Conservation (phyloP, 2,329 filamentous ascomycete genomes). For the Fusarium chlamydosporum region DNA sequence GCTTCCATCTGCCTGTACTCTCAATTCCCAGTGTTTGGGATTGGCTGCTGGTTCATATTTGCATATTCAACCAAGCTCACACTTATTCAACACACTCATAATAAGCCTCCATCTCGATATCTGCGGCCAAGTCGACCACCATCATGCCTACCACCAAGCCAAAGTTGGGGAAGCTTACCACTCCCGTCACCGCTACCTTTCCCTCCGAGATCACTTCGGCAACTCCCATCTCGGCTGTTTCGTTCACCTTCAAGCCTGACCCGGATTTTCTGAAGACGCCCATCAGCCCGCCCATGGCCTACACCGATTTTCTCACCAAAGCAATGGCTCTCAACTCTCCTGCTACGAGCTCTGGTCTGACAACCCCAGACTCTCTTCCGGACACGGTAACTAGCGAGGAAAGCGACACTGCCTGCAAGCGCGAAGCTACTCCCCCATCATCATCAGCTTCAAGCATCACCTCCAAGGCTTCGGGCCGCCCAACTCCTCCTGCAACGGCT, state of each 20-base stretch:
- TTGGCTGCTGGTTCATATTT: constrained; percentile 46
- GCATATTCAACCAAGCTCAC: constrained; percentile 33
- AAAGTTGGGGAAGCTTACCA: constrained; percentile 73
- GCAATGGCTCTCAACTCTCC: constrained; percentile 82
- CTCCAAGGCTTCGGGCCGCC: constrained; percentile 49
- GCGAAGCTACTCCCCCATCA: constrained; percentile 65
- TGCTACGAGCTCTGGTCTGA: constrained; percentile 66
- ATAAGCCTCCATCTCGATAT: constrained; percentile 29
- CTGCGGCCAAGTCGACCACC: constrained; percentile 38
- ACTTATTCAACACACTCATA: constrained; percentile 32
- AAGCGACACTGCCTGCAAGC: constrained; percentile 70
- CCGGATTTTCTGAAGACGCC: constrained; percentile 82
- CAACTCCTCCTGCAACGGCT: constrained; percentile 56
- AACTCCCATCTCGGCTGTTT: constrained; percentile 73
- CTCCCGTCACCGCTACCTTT: constrained; percentile 73
- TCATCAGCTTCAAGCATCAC: constrained; percentile 59
- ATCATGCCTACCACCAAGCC: constrained; percentile 69
- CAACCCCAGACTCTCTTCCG: constrained; percentile 64
- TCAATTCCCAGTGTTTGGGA: constrained; percentile 36
- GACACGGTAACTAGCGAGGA: constrained; percentile 70
- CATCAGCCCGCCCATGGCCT: constrained; percentile 90
- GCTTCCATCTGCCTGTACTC: constrained; percentile 44
- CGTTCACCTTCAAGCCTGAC: constrained; percentile 58
- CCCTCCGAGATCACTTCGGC: constrained; percentile 72
- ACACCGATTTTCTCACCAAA: constrained; percentile 89